A percentile compares a stretch with the other conserved stretches of the same genome.
Evolutionary conservation across 441 rosid genomes (phyloP).

Genomic region (Aleurites moluccanus): DNA sequence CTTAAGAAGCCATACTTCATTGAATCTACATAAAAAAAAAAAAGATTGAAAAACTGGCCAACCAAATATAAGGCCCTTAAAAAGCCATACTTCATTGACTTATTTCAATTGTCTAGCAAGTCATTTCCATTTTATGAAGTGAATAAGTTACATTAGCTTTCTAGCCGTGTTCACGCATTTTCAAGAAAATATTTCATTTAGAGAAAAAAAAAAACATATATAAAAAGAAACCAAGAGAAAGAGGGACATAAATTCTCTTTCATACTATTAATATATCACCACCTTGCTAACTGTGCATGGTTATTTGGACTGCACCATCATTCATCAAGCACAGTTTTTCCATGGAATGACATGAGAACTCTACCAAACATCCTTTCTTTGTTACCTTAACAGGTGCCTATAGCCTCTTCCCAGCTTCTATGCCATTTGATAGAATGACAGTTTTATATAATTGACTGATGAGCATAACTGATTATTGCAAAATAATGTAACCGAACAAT

Average conservation of each 20-base stretch:
- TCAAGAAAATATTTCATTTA: not conserved
- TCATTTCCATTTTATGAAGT: not conserved
- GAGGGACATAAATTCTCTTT: not conserved
- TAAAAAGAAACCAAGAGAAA: not conserved
- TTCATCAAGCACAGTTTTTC: not conserved
- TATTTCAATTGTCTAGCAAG: not conserved
- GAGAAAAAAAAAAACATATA: not conserved
- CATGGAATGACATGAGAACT: not conserved
- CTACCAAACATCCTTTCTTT: not conserved
- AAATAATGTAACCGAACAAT: not conserved
- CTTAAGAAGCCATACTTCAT: not conserved
- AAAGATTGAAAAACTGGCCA: not conserved
- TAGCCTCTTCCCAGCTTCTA: not conserved
- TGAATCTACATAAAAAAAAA: no score
- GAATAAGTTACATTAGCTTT: not conserved
- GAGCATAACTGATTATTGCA: not conserved
- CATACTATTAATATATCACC: not conserved
- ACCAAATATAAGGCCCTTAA: not conserved
- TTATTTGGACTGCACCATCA: not conserved
- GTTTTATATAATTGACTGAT: not conserved
- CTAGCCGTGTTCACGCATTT: not conserved
- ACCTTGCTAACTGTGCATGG: not conserved
- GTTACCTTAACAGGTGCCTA: not conserved
- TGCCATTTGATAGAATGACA: not conserved
- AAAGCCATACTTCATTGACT: not conserved